Evolutionary conservation across 1,139 yeast genomes (phyloP).

Genomic region (Candida tetrigidarum): DNA sequence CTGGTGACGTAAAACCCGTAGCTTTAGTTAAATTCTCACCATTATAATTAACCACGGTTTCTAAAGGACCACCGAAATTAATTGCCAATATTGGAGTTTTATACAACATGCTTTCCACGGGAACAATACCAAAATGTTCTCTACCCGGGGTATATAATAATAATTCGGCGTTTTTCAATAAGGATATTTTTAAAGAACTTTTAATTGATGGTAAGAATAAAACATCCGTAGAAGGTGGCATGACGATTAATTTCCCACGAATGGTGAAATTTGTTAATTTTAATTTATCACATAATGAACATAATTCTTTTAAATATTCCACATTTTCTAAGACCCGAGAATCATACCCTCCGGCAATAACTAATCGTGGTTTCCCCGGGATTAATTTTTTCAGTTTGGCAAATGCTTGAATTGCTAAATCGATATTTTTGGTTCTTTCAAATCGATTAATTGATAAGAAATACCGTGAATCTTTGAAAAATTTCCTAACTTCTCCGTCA

Average conservation of each 20-base stretch:
- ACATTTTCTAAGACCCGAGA: constrained; percentile 75
- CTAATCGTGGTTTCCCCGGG: constrained; percentile 42
- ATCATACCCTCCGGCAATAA: constrained; percentile 95
- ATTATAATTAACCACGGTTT: constrained; percentile 61
- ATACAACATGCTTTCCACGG: constrained; percentile 89
- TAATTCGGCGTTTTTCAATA: constrained; percentile 60
- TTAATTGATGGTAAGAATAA: constrained; percentile 83
- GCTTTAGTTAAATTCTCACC: constrained; percentile 44
- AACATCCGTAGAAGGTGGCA: constrained; percentile 52
- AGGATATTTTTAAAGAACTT: constrained; percentile 63
- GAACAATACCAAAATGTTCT: constrained; percentile 98
- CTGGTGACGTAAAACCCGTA: constrained; percentile 77
- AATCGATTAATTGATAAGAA: constrained; percentile 85
- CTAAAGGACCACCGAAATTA: constrained; percentile 92
- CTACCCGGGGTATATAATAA: constrained; percentile 86
- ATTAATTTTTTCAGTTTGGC: constrained; percentile 36
- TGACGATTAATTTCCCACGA: constrained; percentile 44
- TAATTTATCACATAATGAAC: constrained; percentile 48
- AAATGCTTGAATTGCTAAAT: constrained; percentile 73
- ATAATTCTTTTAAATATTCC: constrained; percentile 66
- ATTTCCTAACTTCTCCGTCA: constrained; percentile 34
- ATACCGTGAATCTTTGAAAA: constrained; percentile 40
- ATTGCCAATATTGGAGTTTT: constrained; percentile 87
- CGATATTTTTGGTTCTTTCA: constrained; percentile 84
- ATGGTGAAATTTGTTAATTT: constrained; percentile 52